A percentile compares a stretch with the other conserved stretches of the same genome.
phyloP scores from a whole-genome alignment of 2,329 filamentous ascomycete species.

The Botryosphaeria agaves region DNA sequence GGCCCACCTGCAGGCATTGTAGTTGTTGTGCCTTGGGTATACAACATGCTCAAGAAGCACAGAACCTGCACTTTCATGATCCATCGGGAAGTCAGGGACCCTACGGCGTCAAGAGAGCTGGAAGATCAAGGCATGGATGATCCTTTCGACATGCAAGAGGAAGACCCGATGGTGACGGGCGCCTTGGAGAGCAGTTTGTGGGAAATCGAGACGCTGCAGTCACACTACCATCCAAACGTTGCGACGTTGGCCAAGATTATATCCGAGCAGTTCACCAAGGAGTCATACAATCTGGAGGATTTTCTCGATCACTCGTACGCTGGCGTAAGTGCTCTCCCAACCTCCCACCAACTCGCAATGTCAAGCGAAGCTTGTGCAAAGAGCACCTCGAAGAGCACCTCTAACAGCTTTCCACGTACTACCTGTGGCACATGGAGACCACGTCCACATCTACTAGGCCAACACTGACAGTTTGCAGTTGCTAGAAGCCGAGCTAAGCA shows the following conservation, averaged over 20 bases:
- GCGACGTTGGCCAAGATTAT: constrained; percentile 87
- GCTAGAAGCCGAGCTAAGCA: constrained; percentile 66
- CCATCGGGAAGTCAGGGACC: constrained; percentile 52
- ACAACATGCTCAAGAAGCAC: constrained; percentile 84
- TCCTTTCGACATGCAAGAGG: constrained; percentile 58
- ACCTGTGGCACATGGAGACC: too few relatives aligned
- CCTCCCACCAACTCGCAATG: too few relatives aligned
- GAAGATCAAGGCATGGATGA: constrained; percentile 50
- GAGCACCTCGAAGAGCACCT: too few relatives aligned
- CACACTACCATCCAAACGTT: constrained; percentile 93
- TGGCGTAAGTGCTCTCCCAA: constrained; percentile 35
- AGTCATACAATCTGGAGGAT: constrained; percentile 87
- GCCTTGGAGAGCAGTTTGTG: constrained; percentile 89
- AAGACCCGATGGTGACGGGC: constrained; percentile 66
- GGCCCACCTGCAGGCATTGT: constrained; percentile 84
- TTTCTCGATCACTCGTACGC: constrained; percentile 90
- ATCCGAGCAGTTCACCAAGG: constrained; percentile 93
- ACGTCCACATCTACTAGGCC: constrained; percentile 1
- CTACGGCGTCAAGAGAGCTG: constrained; percentile 39
- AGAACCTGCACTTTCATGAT: constrained; percentile 92
- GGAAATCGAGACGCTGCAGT: constrained; percentile 83
- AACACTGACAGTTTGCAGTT: constrained; percentile 37
- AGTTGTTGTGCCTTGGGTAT: constrained; percentile 77
- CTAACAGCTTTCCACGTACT: too few relatives aligned
- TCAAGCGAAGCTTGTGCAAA: too few relatives aligned